phyloP scores from a whole-genome alignment of 2,329 filamentous ascomycete genomes.

The Neofusicoccum sp. region DNA sequence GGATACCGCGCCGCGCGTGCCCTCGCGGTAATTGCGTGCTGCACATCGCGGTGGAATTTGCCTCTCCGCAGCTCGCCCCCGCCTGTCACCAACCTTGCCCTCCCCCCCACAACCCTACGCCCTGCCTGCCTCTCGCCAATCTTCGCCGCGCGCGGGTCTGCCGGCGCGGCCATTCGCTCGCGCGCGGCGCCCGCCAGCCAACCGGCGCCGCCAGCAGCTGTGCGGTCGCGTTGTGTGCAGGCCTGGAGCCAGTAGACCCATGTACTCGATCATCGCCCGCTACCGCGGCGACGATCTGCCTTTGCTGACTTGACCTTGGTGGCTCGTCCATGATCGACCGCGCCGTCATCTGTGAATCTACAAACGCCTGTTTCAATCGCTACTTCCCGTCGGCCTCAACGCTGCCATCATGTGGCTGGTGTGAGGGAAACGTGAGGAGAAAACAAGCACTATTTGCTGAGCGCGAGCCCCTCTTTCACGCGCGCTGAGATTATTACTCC shows the following conservation, averaged over 20 bases:
- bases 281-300: conserved; percentile 10
- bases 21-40: conserved; percentile 5
- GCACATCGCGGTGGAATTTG: neutral
- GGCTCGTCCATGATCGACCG: conserved; percentile 11
- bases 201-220: neutral
- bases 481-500: conserved; percentile 15
- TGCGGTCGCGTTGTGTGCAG: conserved; percentile 3
- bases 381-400: conserved; percentile 1
- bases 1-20: neutral
- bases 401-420: conserved; percentile 7
- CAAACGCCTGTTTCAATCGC: conserved; percentile 7
- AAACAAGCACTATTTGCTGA: conserved; percentile 10
- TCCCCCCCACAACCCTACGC: conserved; percentile 6
- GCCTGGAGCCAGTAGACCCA: conserved; percentile 15
- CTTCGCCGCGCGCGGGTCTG: conserved; percentile 1
- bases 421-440: conserved; percentile 4
- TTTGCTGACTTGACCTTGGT: conserved; percentile 10
- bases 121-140: neutral
- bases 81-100: conserved; percentile 14
- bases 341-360: conserved; percentile 20
- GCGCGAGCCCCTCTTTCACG: conserved; percentile 9
- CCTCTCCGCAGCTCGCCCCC: conserved; percentile 13
- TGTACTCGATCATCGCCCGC: conserved; percentile 16
- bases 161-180: neutral
- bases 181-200: neutral